These are phyloP conservation scores for Anthoceros angustus DNA, from an alignment of 225 moss, liverwort and hornwort genomes.

Conservation along the genomic window DNA sequence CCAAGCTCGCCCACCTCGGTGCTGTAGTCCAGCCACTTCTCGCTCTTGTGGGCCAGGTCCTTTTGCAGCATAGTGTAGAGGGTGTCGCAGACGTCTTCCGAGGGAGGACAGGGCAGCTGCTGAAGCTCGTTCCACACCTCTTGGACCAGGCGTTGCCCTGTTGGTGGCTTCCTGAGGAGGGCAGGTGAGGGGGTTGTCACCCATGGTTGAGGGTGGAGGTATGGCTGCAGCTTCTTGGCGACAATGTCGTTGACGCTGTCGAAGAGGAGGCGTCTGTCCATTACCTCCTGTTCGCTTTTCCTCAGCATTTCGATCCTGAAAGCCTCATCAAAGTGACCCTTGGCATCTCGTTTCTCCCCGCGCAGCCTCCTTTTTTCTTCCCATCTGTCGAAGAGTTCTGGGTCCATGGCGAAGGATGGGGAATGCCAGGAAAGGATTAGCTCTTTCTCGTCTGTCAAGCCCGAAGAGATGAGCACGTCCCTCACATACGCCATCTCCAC, in stretches of 20 bases:
- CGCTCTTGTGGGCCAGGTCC: conserved; percentile 24
- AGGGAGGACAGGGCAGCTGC: conserved; percentile 12
- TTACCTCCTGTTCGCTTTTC: conserved; percentile 33
- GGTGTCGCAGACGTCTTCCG: conserved; percentile 20
- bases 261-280: conserved; percentile 32
- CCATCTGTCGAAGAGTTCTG: conserved; percentile 21
- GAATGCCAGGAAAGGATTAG: conserved; percentile 14
- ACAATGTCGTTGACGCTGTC: conserved; percentile 28
- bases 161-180: conserved; percentile 17
- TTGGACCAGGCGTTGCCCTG: conserved; percentile 19
- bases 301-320: conserved; percentile 7
- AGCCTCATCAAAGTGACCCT: conserved; percentile 22
- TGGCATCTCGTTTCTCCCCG: conserved; percentile 21
- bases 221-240: conserved; percentile 21
- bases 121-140: conserved; percentile 31
- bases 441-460: conserved; percentile 20
- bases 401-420: conserved; percentile 14
- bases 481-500: conserved; percentile 31
- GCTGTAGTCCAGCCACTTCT: conserved; percentile 27
- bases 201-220: conserved; percentile 25
- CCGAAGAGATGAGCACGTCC: conserved; percentile 24
- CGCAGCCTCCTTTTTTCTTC: conserved; percentile 20
- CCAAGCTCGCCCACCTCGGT: conserved; percentile 25
- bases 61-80: conserved; percentile 32
- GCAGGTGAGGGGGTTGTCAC: conserved; percentile 8